phyloP scores from a whole-genome alignment of 1,284 basidiomycete genomes.

The Leccinum proximum region DNA sequence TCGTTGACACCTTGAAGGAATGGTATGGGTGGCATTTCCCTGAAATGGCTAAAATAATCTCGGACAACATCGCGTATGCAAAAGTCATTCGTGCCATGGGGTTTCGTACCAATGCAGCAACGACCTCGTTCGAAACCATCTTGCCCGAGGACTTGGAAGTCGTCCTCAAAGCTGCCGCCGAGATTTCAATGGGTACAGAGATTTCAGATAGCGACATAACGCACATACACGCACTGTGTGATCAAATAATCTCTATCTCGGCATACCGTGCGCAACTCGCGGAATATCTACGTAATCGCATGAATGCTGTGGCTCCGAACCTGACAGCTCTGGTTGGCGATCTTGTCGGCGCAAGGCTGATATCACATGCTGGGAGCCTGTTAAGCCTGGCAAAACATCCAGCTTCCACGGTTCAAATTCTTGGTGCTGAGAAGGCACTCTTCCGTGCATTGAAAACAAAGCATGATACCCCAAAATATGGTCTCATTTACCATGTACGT shows the following conservation, averaged over 20 bases:
- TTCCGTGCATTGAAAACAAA: conserved; percentile 99
- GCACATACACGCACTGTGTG: conserved; percentile 94
- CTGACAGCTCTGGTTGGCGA: conserved; percentile 95
- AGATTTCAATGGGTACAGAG: conserved; percentile 99
- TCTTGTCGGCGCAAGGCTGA: conserved; percentile 93
- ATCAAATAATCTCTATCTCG: conserved; percentile 96
- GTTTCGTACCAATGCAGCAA: conserved; percentile 90
- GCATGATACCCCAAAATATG: conserved; percentile 98
- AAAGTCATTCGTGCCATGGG: conserved; percentile 90
- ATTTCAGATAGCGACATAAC: conserved; percentile 94
- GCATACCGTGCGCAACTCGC: conserved; percentile 93
- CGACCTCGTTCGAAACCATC: conserved; percentile 85
- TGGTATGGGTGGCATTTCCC: conserved; percentile 99
- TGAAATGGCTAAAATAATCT: conserved; percentile 98
- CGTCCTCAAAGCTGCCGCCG: conserved; percentile 88
- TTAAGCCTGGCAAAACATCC: conserved; percentile 96
- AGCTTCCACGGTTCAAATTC: conserved; percentile 96
- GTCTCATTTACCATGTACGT: conserved; percentile 92
- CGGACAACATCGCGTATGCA: conserved; percentile 96
- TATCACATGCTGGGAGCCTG: conserved; percentile 96
- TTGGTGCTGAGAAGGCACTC: conserved; percentile 98
- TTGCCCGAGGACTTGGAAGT: conserved; percentile 96
- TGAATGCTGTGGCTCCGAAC: conserved; percentile 98
- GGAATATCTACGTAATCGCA: conserved; percentile 95
- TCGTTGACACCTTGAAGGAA: conserved; percentile 55